Evolutionary conservation across 2,329 filamentous ascomycete genomes (phyloP).

Genomic region (Trichoderma koningii): DNA sequence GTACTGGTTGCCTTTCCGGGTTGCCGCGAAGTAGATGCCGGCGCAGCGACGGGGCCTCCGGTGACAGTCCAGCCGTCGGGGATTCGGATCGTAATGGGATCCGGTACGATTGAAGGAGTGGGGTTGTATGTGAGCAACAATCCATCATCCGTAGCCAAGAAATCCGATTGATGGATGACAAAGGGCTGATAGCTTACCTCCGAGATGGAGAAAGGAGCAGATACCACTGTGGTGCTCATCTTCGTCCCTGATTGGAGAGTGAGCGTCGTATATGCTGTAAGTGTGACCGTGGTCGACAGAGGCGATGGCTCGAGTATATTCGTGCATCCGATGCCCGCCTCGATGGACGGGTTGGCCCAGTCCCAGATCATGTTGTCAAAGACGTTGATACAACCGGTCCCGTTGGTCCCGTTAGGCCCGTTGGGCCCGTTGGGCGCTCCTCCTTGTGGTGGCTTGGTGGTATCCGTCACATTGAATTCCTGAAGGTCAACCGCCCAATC

Average conservation of each 20-base stretch:
- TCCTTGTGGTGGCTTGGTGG: background rate
- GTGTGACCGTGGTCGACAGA: background rate
- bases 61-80: conserved; percentile 10
- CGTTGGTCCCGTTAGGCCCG: too few species aligned
- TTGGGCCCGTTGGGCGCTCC: too few species aligned
- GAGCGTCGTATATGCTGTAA: conserved; percentile 23
- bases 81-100: conserved; percentile 7
- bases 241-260: conserved; percentile 1
- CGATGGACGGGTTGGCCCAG: conserved; percentile 12
- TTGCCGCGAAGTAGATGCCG: background rate
- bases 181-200: conserved; percentile 19
- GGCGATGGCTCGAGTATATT: conserved; percentile 21
- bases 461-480: conserved; percentile 1
- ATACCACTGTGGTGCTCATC: conserved; percentile 10
- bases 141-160: background rate
- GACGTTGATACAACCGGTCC: background rate
- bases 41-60: background rate
- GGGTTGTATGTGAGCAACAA: conserved; percentile 9
- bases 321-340: conserved; percentile 10
- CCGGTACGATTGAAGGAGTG: conserved; percentile 3
- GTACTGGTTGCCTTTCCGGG: background rate
- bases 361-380: conserved; percentile 24
- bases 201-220: conserved; percentile 10
- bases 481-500: conserved; percentile 26
- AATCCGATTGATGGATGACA: conserved; percentile 2